Base-by-base conservation (phyloP, 768 basidiomycete species). In the Russula sp. region DNA sequence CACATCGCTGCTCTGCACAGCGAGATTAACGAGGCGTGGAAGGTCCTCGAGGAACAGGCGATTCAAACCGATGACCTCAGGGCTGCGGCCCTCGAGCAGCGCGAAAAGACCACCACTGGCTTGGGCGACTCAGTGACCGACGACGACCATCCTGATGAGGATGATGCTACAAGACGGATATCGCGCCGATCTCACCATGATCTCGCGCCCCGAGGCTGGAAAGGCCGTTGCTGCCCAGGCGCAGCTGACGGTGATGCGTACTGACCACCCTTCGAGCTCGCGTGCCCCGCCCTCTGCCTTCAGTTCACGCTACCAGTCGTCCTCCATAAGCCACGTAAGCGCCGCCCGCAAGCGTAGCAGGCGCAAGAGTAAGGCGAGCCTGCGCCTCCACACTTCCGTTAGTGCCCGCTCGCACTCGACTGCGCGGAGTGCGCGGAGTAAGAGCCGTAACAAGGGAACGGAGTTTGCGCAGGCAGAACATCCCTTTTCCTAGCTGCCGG, bases 301-400 rank as follows among this genome's bases (percentile, higher is more conserved):
- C 27, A 27, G 27, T 27, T 27, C 27, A 27, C 27, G 27, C 27
- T 27, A 27, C 2, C 27, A 2, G 27, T 27, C 27, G 27, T 27
- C 27, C 27, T 27, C 27, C 27, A 27, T 27, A 39, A 77, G 77
- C 42, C 77, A 79, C 8, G 78, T 91, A 3, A 79, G 80, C 5
- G 85, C 89, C 5, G 89, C 90, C 1, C 81, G 82, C 62, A 80
- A 76, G 62, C 80, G 88, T 45, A 88, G 86, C 71, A 76, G 78
- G 48, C 78, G 86, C 1, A 78, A 82, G 8, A 88, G 87, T 4
- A 83, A 85, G 66, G 80, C 83, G 27, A 89, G 27, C 69, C 74
- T 91, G 8, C 82, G 89, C 1, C 75, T 89, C 27, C 85, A 56
- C 10, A 14, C 83, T 0, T 22, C 48, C 22, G 50, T 57, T 8